Conservation (phyloP, 768 basidiomycete species). For the Termitomyces bulborhizus region DNA sequence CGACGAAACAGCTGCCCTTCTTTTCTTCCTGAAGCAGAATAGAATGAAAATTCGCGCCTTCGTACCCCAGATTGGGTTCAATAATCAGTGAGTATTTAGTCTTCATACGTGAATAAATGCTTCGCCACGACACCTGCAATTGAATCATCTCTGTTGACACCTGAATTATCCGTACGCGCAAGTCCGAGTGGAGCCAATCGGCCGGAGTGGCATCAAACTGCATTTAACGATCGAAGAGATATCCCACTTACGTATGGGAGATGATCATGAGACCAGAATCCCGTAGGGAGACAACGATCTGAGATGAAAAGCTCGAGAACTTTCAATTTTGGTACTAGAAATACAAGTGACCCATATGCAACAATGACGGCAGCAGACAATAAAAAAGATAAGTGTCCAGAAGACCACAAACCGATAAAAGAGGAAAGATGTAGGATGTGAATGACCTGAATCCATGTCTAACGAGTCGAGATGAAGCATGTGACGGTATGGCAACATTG, state of each 20-base stretch:
- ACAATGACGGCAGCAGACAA: background rate
- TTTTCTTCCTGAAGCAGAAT: background rate
- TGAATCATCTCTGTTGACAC: background rate
- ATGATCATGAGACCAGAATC: background rate
- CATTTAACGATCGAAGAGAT: background rate
- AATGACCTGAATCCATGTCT: conserved; percentile 5
- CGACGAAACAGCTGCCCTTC: background rate
- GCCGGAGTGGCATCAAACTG: background rate
- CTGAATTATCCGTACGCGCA: background rate
- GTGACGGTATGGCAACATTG: background rate
- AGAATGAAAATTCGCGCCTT: background rate
- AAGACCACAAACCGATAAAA: background rate
- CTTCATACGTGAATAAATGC: background rate
- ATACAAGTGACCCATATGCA: conserved; percentile 9
- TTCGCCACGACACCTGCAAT: background rate
- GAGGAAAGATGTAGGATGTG: background rate
- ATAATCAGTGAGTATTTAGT: background rate
- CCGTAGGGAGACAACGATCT: background rate
- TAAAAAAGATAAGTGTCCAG: background rate
- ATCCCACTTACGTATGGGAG: background rate
- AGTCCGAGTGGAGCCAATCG: conserved; percentile 1
- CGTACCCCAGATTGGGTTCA: background rate
- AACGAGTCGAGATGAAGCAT: background rate
- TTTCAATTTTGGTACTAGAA: conserved; percentile 4
- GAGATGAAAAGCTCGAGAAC: background rate